Evolutionary conservation across 139 green algal species (phyloP).

Genomic region (Zygnema cylindricum): DNA sequence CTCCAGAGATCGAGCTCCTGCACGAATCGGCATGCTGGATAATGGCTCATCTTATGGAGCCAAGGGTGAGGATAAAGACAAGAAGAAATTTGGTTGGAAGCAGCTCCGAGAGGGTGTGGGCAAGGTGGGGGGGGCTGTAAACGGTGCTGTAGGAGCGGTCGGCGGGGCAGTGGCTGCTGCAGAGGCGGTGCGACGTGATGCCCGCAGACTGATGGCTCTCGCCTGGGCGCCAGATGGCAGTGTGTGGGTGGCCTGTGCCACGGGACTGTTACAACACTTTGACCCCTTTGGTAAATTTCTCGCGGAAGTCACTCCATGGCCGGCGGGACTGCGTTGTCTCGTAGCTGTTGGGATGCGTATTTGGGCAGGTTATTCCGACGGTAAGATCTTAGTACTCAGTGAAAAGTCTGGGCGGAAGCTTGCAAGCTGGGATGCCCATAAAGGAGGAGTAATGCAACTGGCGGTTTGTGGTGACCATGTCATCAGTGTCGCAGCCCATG

Average conservation of each 20-base stretch:
- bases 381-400: slow-evolving; percentile 28
- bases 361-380: slow-evolving; percentile 47
- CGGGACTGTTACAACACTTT: slow-evolving; percentile 34
- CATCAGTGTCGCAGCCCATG: slow-evolving; percentile 34
- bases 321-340: slow-evolving; percentile 11
- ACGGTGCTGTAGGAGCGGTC: too few relatives aligned
- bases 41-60: not conserved
- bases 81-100: slow-evolving; percentile 1
- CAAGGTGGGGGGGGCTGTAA: too few relatives aligned
- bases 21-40: not conserved
- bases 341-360: slow-evolving; percentile 38
- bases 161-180: too few relatives aligned
- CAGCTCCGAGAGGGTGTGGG: too few relatives aligned
- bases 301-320: not conserved
- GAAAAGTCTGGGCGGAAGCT: slow-evolving; percentile 12
- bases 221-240: slow-evolving; percentile 31
- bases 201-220: slow-evolving; percentile 30
- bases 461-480: slow-evolving; percentile 16
- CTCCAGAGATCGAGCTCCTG: not conserved
- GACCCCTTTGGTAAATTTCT: slow-evolving; percentile 10
- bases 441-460: slow-evolving; percentile 3
- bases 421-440: slow-evolving; percentile 40
- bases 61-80: not conserved
- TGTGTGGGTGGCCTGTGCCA: slow-evolving; percentile 38
- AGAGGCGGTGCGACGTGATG: not conserved